phyloP scores from a whole-genome alignment of 129 eudicot species.

The Chrysanthemum seticuspe region DNA sequence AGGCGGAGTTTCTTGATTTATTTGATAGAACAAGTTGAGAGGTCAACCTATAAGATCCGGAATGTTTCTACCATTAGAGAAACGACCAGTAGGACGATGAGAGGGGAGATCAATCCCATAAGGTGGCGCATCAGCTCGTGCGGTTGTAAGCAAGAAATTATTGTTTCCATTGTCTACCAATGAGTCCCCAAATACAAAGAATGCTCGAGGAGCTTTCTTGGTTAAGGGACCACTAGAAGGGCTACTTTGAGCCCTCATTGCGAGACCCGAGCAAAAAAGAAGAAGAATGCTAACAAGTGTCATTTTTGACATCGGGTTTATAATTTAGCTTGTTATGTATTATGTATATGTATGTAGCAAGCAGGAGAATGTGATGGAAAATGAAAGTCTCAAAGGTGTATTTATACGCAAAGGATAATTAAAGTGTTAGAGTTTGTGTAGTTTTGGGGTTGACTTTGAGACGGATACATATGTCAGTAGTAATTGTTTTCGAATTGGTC shows the following conservation, averaged over 20 bases:
- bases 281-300: not conserved
- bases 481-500: too few relatives aligned
- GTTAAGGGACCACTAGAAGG: not conserved
- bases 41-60: constrained; percentile 62
- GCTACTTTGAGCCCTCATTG: not conserved
- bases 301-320: constrained; percentile 7
- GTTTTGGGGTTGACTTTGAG: constrained; percentile 6
- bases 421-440: constrained; percentile 3
- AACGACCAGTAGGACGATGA: constrained; percentile 68
- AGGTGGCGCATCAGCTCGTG: constrained; percentile 70
- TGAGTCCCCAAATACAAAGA: constrained; percentile 77
- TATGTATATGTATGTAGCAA: not conserved
- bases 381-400: not conserved
- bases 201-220: constrained; percentile 34
- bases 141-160: constrained; percentile 52
- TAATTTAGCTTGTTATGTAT: not conserved
- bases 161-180: constrained; percentile 76
- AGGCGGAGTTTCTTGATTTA: not conserved
- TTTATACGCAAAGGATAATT: constrained; percentile 4
- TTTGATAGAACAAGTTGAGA: not conserved
- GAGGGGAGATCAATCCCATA: constrained; percentile 64
- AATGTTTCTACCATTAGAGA: constrained; percentile 69
- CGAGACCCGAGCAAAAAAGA: not conserved
- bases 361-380: not conserved
- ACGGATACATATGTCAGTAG: not conserved